phyloP scores from a whole-genome alignment of 306 rosid species.

The Cicer pinnatifidum region DNA sequence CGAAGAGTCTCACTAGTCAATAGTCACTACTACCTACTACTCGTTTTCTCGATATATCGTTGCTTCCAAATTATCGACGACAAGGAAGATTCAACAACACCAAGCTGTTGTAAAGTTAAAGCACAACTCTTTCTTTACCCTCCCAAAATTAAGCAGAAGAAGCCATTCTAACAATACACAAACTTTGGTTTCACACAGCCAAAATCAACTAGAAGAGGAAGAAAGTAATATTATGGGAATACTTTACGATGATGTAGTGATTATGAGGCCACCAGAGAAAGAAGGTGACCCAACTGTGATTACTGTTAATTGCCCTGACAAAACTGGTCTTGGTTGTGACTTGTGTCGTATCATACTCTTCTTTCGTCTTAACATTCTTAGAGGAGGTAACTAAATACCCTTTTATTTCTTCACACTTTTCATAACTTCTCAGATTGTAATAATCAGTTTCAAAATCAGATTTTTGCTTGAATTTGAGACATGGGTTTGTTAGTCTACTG shows the following conservation, averaged over 20 bases:
- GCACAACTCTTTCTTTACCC: no score
- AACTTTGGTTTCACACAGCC: no score
- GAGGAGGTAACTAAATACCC: slow-evolving; percentile 67
- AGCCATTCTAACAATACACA: no score
- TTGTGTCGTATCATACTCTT: slow-evolving; percentile 94
- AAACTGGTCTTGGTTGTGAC: slow-evolving; percentile 92
- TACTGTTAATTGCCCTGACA: slow-evolving; percentile 95
- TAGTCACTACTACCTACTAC: neutral
- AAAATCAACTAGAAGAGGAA: slow-evolving; percentile 10
- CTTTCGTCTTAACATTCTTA: slow-evolving; percentile 85
- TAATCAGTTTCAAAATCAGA: neutral
- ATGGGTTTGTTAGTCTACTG: no score
- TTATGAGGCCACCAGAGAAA: slow-evolving; percentile 64
- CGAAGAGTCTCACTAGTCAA: neutral
- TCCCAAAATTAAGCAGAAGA: no score
- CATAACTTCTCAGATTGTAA: neutral
- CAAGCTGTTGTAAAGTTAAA: no score
- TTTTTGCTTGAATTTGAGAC: no score
- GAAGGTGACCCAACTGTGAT: slow-evolving; percentile 73
- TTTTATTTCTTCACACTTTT: neutral
- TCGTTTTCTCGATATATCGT: neutral
- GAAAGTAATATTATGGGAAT: slow-evolving; percentile 62
- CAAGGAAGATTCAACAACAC: no score
- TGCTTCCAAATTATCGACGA: slow-evolving; percentile 8
- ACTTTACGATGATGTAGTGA: slow-evolving; percentile 77